Percentiles rank a stretch among this genome's conserved stretches.
Evolutionary conservation across 1,139 yeast genomes (phyloP).

Genomic region (Nakaseomyces bracarensis): DNA sequence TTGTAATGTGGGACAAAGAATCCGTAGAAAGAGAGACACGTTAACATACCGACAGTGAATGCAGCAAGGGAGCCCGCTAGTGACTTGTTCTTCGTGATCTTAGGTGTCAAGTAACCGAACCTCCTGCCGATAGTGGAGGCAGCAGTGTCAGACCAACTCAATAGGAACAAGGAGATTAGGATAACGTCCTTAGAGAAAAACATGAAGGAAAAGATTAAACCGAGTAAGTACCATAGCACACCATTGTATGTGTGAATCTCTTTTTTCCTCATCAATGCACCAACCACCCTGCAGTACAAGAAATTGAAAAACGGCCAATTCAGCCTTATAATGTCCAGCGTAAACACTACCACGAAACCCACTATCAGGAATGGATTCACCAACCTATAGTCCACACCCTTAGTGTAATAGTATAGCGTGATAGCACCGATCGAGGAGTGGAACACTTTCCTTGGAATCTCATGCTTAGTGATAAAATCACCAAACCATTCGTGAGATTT

Average conservation of each 20-base stretch:
- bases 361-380: constrained; percentile 52
- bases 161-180: constrained; percentile 62
- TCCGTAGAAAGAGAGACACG: constrained; percentile 63
- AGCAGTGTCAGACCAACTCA: constrained; percentile 97
- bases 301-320: constrained; percentile 52
- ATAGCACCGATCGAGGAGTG: constrained; percentile 84
- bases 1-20: constrained; percentile 55
- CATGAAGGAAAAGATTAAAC: constrained; percentile 61
- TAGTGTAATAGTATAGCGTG: constrained; percentile 62
- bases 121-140: constrained; percentile 89
- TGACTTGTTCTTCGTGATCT: constrained; percentile 63
- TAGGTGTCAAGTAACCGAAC: constrained; percentile 78
- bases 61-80: constrained; percentile 89
- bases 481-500: constrained; percentile 38
- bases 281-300: constrained; percentile 55
- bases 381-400: constrained; percentile 47
- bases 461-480: constrained; percentile 62
- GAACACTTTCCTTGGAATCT: constrained; percentile 75
- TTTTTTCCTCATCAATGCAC: constrained; percentile 74
- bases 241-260: constrained; percentile 74
- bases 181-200: constrained; percentile 74
- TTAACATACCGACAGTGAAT: constrained; percentile 57
- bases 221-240: constrained; percentile 74
- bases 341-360: constrained; percentile 47
- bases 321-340: constrained; percentile 66